A percentile compares a stretch with the other conserved stretches of the same genome.
Conservation (phyloP, 1,284 basidiomycete genomes). For the Ceratobasidium sp. region DNA sequence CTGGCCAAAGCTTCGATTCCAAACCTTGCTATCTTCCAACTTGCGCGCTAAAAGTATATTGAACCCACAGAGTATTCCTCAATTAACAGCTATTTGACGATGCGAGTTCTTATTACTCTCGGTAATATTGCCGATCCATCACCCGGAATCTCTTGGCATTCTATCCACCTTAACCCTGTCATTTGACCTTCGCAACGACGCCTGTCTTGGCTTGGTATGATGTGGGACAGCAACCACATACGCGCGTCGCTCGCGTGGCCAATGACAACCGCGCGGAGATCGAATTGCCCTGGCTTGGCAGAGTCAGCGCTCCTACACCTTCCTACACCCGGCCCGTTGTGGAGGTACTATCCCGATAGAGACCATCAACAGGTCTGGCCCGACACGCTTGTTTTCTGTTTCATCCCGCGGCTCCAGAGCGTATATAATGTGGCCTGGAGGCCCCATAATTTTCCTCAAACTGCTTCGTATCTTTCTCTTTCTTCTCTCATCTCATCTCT, state of each 20-base stretch:
- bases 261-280: background rate
- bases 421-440: conserved; percentile 17
- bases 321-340: conserved; percentile 21
- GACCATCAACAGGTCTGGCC: background rate
- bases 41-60: too few relatives aligned
- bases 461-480: conserved; percentile 22
- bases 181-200: background rate
- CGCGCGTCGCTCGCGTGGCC: background rate
- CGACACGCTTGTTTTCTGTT: background rate
- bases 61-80: too few relatives aligned
- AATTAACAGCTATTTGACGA: too few relatives aligned
- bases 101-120: too few relatives aligned
- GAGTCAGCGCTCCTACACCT: background rate
- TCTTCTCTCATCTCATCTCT: too few relatives aligned
- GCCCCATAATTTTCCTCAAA: conserved; percentile 1
- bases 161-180: background rate
- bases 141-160: too few relatives aligned
- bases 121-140: too few relatives aligned
- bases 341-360: background rate
- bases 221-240: background rate
- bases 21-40: background rate
- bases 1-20: background rate
- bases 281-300: conserved; percentile 15
- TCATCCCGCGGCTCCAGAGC: background rate
- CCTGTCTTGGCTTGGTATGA: background rate